Percentiles rank a stretch among this genome's conserved stretches.
Conservation (phyloP, 305 asterid species). For the Coffea humblotiana region DNA sequence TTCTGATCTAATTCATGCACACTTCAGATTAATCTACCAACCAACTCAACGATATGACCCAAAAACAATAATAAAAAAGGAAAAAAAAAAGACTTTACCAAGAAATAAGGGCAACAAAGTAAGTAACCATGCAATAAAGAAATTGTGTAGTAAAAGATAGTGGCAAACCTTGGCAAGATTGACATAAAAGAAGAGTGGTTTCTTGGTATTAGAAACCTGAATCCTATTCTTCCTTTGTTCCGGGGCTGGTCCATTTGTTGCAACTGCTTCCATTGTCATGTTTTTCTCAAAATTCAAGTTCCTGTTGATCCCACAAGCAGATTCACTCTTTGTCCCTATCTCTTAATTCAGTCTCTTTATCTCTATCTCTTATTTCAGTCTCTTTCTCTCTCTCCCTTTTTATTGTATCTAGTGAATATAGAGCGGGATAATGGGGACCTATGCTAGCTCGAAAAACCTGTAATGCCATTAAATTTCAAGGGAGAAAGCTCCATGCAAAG, state of each 20-base stretch:
- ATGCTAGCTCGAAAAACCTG: constrained; percentile 20
- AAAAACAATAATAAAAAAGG: no score
- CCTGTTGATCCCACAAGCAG: background rate
- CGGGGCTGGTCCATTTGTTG: constrained; percentile 22
- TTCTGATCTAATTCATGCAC: background rate
- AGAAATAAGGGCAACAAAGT: background rate
- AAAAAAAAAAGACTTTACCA: background rate
- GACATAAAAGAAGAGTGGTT: constrained; percentile 82
- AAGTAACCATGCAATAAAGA: background rate
- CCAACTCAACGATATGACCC: background rate
- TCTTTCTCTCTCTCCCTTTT: background rate
- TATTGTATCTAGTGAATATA: background rate
- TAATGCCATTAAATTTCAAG: constrained; percentile 17
- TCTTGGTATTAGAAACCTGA: constrained; percentile 85
- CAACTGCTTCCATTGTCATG: constrained; percentile 57
- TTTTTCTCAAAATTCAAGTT: constrained; percentile 17
- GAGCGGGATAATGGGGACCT: constrained; percentile 15
- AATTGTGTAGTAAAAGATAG: background rate
- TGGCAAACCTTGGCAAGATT: constrained; percentile 69
- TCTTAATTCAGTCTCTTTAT: background rate
- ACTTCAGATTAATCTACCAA: background rate
- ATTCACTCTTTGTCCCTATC: background rate
- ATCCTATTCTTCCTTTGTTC: constrained; percentile 63
- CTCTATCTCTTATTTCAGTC: background rate
- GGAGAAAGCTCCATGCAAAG: background rate